Evolutionary conservation across 495 filamentous ascomycete genomes (phyloP).

Genomic region (Lasiosphaeria miniovina): DNA sequence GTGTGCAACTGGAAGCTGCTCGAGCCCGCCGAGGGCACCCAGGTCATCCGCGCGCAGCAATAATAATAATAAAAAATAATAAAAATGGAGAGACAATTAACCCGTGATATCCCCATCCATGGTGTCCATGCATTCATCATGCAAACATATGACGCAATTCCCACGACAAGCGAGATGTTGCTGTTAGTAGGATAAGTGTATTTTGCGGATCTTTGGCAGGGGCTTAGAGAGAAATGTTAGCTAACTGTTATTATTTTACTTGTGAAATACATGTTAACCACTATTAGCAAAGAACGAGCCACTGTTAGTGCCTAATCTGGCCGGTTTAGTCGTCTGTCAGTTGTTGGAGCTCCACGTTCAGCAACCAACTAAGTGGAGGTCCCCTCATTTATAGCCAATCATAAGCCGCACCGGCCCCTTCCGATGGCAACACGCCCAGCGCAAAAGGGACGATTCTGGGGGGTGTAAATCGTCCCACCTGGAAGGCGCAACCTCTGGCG

Average conservation of each 20-base stretch:
- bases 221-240: no score
- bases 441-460: background rate
- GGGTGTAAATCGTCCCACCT: constrained; percentile 12
- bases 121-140: background rate
- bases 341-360: background rate
- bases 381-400: background rate
- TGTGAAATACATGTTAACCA: no score
- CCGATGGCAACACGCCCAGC: constrained; percentile 15
- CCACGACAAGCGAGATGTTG: background rate
- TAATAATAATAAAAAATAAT: constrained; percentile 14
- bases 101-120: constrained; percentile 17
- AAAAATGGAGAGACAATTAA: constrained; percentile 10
- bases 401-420: constrained; percentile 9
- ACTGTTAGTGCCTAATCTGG: background rate
- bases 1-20: constrained; percentile 82
- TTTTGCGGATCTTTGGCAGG: no score
- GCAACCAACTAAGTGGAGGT: background rate
- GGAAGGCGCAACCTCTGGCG: background rate
- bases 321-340: background rate
- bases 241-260: no score
- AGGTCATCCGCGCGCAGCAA: constrained; percentile 40
- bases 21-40: constrained; percentile 82
- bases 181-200: no score
- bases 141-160: background rate
- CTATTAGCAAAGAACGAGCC: no score